These are phyloP conservation scores for Ogataea nakhonphanomensis DNA, from an alignment of 805 yeast genomes.

Conservation along the genomic window DNA sequence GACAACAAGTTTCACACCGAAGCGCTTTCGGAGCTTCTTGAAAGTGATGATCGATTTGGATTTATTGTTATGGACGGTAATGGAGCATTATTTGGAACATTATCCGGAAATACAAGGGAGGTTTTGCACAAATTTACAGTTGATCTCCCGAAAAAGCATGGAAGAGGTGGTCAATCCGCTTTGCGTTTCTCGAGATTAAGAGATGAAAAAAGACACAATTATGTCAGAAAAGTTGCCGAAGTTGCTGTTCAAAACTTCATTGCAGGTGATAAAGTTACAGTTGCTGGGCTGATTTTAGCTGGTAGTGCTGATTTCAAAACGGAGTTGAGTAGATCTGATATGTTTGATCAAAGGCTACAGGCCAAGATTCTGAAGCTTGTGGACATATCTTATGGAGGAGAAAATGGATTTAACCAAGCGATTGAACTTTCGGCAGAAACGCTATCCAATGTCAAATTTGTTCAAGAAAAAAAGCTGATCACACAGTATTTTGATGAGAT, in stretches of 20 bases:
- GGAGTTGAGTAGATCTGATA: conserved; percentile 86
- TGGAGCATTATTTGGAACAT: conserved; percentile 92
- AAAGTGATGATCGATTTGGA: conserved; percentile 94
- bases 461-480: conserved; percentile 95
- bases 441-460: conserved; percentile 92
- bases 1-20: conserved; percentile 99
- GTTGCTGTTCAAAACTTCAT: conserved; percentile 96
- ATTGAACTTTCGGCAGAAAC: conserved; percentile 97
- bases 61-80: conserved; percentile 99
- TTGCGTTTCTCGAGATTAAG: conserved; percentile 97
- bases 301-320: conserved; percentile 99
- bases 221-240: conserved; percentile 97
- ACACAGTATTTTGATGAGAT: conserved; percentile 94
- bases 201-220: conserved; percentile 98
- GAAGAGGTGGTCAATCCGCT: conserved; percentile 99
- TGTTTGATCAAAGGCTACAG: conserved; percentile 86
- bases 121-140: conserved; percentile 94
- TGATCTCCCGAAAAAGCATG: conserved; percentile 98
- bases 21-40: conserved; percentile 88
- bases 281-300: conserved; percentile 91
- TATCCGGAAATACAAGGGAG: conserved; percentile 96
- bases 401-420: conserved; percentile 99
- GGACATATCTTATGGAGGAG: conserved; percentile 98
- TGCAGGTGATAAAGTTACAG: conserved; percentile 90
- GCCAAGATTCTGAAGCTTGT: conserved; percentile 88